Conservation (phyloP, 768 basidiomycete genomes). For the Leucocoprinus sp. region DNA sequence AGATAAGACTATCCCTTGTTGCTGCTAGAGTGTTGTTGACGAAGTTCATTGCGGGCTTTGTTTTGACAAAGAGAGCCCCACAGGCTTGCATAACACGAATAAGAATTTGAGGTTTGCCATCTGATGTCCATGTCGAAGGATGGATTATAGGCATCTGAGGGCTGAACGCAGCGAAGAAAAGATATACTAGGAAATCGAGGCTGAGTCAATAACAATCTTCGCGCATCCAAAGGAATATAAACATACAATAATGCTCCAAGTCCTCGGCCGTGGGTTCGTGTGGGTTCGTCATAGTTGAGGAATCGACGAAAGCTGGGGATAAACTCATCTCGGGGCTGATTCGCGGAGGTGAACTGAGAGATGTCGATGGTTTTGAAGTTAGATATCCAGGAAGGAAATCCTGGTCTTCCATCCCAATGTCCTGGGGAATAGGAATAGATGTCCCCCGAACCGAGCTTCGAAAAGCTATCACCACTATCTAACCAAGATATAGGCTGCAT, state of each 20-base stretch:
- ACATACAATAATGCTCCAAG: slow-evolving; percentile 50
- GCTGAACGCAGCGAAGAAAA: slow-evolving; percentile 48
- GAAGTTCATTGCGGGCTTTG: slow-evolving; percentile 37
- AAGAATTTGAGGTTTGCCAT: slow-evolving; percentile 41
- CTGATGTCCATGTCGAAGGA: slow-evolving; percentile 42
- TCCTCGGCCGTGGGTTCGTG: slow-evolving; percentile 34
- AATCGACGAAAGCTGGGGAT: slow-evolving; percentile 17
- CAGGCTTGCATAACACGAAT: slow-evolving; percentile 52
- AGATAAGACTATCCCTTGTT: slow-evolving; percentile 39
- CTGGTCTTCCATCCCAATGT: slow-evolving; percentile 14
- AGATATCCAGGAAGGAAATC: slow-evolving; percentile 15
- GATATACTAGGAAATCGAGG: slow-evolving; percentile 28
- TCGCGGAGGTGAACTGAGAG: slow-evolving; percentile 2
- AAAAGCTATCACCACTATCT: slow-evolving; percentile 27
- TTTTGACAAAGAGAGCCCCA: slow-evolving; percentile 51
- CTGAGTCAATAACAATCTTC: slow-evolving; percentile 1
- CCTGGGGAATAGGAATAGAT: slow-evolving; percentile 13
- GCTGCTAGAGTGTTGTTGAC: slow-evolving; percentile 35
- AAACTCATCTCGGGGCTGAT: not conserved
- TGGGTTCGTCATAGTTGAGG: slow-evolving; percentile 23
- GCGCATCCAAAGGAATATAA: slow-evolving; percentile 6
- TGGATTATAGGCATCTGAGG: slow-evolving; percentile 51
- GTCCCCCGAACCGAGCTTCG: slow-evolving; percentile 23
- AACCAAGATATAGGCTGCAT: slow-evolving; percentile 25
- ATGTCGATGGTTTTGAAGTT: slow-evolving; percentile 1